phyloP scores from a whole-genome alignment of 768 basidiomycete species.

The Boletus subparvulus region DNA sequence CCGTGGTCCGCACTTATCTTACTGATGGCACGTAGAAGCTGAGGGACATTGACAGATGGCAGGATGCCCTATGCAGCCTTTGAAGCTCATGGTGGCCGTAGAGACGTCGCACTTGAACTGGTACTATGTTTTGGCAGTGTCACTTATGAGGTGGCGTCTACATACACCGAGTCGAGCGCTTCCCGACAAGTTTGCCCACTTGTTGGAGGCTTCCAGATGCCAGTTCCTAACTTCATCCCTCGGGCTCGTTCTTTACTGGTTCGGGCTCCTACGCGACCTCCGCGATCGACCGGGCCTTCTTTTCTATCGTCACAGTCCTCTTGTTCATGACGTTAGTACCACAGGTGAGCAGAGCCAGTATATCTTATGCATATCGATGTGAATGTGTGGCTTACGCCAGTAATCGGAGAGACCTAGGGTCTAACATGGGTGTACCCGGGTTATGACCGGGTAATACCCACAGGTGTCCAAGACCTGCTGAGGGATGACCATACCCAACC shows the following conservation, averaged over 20 bases:
- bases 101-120: background rate
- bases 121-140: background rate
- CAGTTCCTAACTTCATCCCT: background rate
- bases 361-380: too few species aligned
- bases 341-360: background rate
- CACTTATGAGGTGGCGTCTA: slow-evolving; percentile 6
- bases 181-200: background rate
- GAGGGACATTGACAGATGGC: background rate
- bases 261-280: background rate
- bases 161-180: background rate
- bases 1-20: background rate
- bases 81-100: background rate
- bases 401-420: too few species aligned
- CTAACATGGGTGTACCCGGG: too few species aligned
- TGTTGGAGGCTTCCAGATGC: background rate
- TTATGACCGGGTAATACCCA: too few species aligned
- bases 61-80: background rate
- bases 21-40: background rate
- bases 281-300: background rate
- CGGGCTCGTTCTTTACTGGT: background rate
- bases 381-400: too few species aligned
- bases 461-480: too few species aligned
- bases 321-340: background rate
- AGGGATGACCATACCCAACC: too few species aligned
- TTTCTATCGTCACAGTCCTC: background rate